Conservation (phyloP, 2,329 filamentous ascomycete species). For the Neoarthrinium moseri region DNA sequence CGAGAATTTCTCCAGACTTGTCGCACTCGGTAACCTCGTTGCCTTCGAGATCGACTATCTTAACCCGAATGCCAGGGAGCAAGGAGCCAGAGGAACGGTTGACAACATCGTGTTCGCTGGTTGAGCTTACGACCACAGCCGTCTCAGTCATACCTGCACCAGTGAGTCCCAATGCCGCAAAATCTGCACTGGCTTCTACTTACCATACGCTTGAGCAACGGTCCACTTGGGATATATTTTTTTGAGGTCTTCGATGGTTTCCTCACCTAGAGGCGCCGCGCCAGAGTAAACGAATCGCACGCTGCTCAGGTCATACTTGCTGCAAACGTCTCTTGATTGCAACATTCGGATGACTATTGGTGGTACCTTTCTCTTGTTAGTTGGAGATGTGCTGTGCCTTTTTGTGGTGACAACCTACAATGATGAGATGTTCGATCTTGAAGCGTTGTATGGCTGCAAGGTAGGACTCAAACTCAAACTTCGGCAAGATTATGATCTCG, state of each 20-base stretch:
- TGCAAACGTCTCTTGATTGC: conserved; percentile 58
- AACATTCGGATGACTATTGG: conserved; percentile 78
- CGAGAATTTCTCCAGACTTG: conserved; percentile 75
- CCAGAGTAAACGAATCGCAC: conserved; percentile 68
- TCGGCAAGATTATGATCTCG: conserved; percentile 65
- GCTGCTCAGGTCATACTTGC: conserved; percentile 69
- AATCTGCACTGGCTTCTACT: not conserved
- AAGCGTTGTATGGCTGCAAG: conserved; percentile 63
- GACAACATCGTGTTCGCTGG: conserved; percentile 61
- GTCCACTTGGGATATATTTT: conserved; percentile 47
- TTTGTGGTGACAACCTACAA: too few species aligned
- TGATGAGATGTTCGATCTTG: conserved; percentile 63
- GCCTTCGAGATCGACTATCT: conserved; percentile 67
- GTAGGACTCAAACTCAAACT: conserved; percentile 66
- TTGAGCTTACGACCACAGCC: conserved; percentile 64
- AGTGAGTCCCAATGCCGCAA: not conserved
- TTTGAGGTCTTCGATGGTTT: conserved; percentile 60
- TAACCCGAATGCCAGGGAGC: conserved; percentile 61
- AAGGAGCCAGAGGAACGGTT: conserved; percentile 72
- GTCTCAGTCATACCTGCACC: conserved; percentile 67
- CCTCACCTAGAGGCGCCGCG: conserved; percentile 72
- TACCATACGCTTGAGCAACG: conserved; percentile 69
- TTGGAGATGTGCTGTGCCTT: too few species aligned
- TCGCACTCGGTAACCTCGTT: conserved; percentile 64
- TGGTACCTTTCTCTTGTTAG: conserved; percentile 71